phyloP scores from a whole-genome alignment of 2,329 filamentous ascomycete species.

The Trichoderma sp. region DNA sequence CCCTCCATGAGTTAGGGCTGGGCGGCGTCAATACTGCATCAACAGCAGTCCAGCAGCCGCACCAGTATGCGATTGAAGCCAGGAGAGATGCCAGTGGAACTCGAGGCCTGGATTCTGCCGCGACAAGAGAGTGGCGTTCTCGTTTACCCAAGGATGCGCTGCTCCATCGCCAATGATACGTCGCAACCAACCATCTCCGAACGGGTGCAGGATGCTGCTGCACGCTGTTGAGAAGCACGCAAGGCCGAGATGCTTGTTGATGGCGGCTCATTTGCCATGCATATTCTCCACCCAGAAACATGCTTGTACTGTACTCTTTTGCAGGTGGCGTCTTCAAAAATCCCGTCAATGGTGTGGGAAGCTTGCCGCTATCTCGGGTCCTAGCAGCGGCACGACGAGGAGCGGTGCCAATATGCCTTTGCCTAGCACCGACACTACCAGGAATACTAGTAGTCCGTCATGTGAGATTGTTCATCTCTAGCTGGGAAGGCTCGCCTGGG shows the following conservation, averaged over 20 bases:
- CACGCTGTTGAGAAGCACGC: constrained; percentile 6
- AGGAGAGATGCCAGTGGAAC: neutral
- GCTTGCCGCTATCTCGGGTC: neutral
- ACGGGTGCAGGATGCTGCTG: constrained; percentile 4
- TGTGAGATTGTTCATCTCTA: neutral
- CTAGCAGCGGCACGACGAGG: neutral
- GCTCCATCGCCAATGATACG: neutral
- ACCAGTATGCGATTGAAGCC: neutral
- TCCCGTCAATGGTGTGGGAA: neutral
- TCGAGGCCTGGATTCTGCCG: neutral
- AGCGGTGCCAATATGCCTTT: neutral
- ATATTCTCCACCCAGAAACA: constrained; percentile 3
- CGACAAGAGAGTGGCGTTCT: neutral
- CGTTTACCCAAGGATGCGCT: neutral
- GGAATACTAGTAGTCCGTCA: neutral
- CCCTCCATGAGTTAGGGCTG: constrained; percentile 20
- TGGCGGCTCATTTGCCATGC: neutral
- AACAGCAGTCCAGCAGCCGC: neutral
- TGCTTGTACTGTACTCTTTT: neutral
- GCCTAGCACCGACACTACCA: neutral
- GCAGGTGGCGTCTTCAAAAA: neutral
- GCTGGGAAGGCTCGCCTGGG: neutral
- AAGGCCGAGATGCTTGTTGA: constrained; percentile 7
- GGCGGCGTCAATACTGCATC: neutral
- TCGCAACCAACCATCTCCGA: neutral